phyloP scores from a whole-genome alignment of 1,284 basidiomycete genomes.

The Ustilago sp. region DNA sequence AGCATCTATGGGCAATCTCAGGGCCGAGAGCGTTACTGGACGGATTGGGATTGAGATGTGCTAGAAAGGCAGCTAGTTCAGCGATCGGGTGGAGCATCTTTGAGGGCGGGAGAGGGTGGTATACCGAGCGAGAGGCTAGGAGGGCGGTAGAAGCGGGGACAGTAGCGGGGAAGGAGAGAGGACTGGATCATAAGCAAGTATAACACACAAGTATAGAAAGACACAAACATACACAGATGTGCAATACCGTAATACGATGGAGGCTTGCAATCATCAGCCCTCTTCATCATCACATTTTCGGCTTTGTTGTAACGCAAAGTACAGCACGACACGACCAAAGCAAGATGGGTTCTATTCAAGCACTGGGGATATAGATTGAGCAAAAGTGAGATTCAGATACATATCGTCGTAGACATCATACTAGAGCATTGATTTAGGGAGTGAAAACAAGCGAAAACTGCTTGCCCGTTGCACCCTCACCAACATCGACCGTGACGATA shows the following conservation, averaged over 20 bases:
- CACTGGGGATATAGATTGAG: slow-evolving; percentile 3
- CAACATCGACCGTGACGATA: slow-evolving; percentile 50
- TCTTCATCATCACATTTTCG: background rate
- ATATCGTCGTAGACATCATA: background rate
- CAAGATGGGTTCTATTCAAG: background rate
- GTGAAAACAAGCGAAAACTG: slow-evolving; percentile 51
- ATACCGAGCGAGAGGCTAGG: slow-evolving; percentile 31
- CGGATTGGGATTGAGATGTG: slow-evolving; percentile 64
- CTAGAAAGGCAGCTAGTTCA: slow-evolving; percentile 64
- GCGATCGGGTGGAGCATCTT: slow-evolving; percentile 69
- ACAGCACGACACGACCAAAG: too few species aligned
- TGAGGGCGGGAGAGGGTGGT: slow-evolving; percentile 58
- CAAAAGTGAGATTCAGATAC: background rate
- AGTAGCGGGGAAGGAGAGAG: background rate
- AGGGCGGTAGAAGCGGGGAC: background rate
- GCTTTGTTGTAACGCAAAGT: too few species aligned
- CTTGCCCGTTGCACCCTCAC: slow-evolving; percentile 50
- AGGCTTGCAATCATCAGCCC: background rate
- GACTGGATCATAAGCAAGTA: slow-evolving; percentile 25
- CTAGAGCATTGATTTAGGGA: slow-evolving; percentile 12
- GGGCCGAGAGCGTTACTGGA: slow-evolving; percentile 59
- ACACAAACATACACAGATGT: slow-evolving; percentile 10
- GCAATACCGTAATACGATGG: background rate
- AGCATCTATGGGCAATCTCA: slow-evolving; percentile 43
- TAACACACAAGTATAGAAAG: background rate